Evolutionary conservation across 2,329 filamentous ascomycete genomes (phyloP), one percentile per base, ranked within the genome.

Genomic region (Sclerotinia sclerotiorum): DNA sequence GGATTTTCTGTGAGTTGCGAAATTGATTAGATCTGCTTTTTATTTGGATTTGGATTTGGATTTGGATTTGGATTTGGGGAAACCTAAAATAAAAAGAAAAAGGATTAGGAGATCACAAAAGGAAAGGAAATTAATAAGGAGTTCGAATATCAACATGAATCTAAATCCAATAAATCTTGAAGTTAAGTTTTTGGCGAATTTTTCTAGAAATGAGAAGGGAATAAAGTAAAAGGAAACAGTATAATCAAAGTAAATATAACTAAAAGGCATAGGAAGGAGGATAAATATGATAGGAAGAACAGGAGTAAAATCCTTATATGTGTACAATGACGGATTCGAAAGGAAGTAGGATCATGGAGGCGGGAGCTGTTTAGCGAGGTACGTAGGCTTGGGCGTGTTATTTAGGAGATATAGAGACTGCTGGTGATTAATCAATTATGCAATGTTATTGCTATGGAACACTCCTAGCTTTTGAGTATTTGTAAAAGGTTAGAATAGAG

Each of bases 201-300:
- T 2, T 52, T 52, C 29, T 21, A 7, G 8, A 11, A 19, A 17
- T 44, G 6, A 51, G 6, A 15, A 15, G 13, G 1, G 27, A 3
- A 32, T 32, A 32, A 32, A 15, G n/a, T 35, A 3, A 42, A 24
- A 8, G 19, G 6, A 48, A 24, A 7, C 10, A 24, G 57, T 29
- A 29, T 29, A 48, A 5, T 3, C 1, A 10, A 48, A 32, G 11
- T 29, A 10, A 32, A 11, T 2, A 27, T 15, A 2, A 24, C 57
- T 61, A 48, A 61, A 24, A 24, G n/a, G 17, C 5, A 51, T 24
- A 66, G 2, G 87, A 89, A 73, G 85, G 87, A 13, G 84, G 83
- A 39, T 86, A 89, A 78, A 78, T 80, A 7, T 84, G 85, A 76
- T 82, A 84, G 19, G 86, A 85, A 69, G 84, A 85, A 68, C 85